A percentile compares a stretch with the other conserved stretches of the same genome.
These are phyloP conservation scores for Incumbomyces lentus DNA, from an alignment of 2,329 filamentous ascomycete species.

Conservation along the genomic window DNA sequence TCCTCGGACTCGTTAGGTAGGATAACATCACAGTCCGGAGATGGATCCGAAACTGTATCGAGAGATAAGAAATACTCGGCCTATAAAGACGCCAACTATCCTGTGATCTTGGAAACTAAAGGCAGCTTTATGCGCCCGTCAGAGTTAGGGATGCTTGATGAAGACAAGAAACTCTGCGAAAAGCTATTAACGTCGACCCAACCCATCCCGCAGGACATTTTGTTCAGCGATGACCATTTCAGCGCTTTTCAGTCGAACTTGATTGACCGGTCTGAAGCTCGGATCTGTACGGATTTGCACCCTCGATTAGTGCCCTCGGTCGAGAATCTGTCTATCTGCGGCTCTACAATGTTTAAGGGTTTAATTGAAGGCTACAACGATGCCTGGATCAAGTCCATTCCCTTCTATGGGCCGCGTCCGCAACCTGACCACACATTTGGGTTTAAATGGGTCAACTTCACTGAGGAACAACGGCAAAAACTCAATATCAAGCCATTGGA, in stretches of 20 bases:
- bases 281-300: neutral
- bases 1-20: neutral
- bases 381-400: constrained; percentile 5
- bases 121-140: no score
- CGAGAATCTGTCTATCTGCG: neutral
- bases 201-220: no score
- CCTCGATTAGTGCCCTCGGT: neutral
- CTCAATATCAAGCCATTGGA: constrained; percentile 3
- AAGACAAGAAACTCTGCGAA: no score
- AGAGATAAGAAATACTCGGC: no score
- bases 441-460: constrained; percentile 2
- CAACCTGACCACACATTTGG: constrained; percentile 2
- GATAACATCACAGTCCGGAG: no score
- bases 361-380: constrained; percentile 4
- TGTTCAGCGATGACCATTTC: no score
- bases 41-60: no score
- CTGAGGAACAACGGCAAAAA: constrained; percentile 2
- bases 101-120: no score
- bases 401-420: constrained; percentile 4
- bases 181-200: no score
- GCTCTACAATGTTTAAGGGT: neutral
- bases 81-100: constrained; percentile 9
- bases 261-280: constrained; percentile 1
- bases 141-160: no score
- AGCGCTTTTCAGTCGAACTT: neutral